Evolutionary conservation across 305 asterid genomes (phyloP), one percentile per base, ranked within the genome.

Genomic region (Fraxinus sp.): DNA sequence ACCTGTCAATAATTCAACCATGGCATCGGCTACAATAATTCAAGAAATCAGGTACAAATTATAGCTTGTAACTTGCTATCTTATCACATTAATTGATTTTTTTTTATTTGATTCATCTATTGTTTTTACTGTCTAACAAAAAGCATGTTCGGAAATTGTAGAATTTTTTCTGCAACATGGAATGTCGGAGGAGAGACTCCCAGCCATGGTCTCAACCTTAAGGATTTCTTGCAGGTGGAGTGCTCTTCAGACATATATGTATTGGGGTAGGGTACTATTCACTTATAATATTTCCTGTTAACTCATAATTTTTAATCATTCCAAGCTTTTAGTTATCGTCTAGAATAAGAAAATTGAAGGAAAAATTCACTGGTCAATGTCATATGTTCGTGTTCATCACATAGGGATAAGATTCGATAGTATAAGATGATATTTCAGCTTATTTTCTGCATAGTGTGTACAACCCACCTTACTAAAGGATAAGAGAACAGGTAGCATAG

Each of bases 171-270:
- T 18, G 97, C 89, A 52, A 95, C 99, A 22, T 95, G 99, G 99
- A 95, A 95, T 85, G 97, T 93, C 26, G 99, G 97, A 78, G 99
- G 99, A 70, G 92, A 91, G 76, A 64, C 92, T 73, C 99, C 98
- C 16, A 87, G 87, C 73, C 91, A 85, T 20, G 92, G 91, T 74
- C 95, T 95, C 82, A 88, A 93, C 79, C 95, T 95, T 22, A 97
- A 92, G 75, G 93, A 95, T 86, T 94, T 95, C 87, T 90, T 95
- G 93, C 97, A 94, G 79, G 91, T 92, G 78, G 98, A 94, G 86
- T 94, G 97, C 80, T 89, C 92, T 86, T 90, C 98, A 30, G 99
- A 95, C 78, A 81, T 95, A 70, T 95, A 94, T 78, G 93, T 95
- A 20, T 86, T 95, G 86, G 99, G 99, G 99, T 95, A 91, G 39